phyloP scores from a whole-genome alignment of 257 asterid genomes.

The Cruciata laevipes region DNA sequence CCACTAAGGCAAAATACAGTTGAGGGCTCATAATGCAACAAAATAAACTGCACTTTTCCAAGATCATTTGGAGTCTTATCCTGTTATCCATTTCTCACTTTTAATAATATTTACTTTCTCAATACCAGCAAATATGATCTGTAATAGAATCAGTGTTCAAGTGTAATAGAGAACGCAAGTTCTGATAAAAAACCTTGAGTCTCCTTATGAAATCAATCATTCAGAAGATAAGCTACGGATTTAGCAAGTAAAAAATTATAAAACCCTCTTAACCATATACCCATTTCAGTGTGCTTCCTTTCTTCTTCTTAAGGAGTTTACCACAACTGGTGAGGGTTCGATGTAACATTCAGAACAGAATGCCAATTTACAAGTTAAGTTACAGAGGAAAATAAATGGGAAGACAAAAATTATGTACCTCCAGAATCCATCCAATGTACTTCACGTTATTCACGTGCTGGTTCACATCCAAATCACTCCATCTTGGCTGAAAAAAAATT shows the following conservation, averaged over 20 bases:
- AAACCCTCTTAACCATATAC: background rate
- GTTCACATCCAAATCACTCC: conserved; percentile 91
- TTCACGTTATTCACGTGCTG: conserved; percentile 97
- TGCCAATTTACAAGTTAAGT: background rate
- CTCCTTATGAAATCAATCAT: background rate
- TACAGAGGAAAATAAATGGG: background rate
- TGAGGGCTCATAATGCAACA: background rate
- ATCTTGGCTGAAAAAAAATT: conserved; percentile 29
- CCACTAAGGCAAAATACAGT: background rate
- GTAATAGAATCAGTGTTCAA: background rate
- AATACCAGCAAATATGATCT: background rate
- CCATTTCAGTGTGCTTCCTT: conserved; percentile 1
- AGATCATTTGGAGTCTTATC: background rate
- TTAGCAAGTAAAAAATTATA: background rate
- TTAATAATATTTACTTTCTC: background rate
- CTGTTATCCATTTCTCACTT: background rate
- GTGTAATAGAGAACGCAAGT: background rate
- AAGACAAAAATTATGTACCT: conserved; percentile 36
- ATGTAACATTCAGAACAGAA: background rate
- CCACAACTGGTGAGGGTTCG: background rate
- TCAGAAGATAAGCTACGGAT: background rate
- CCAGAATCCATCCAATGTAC: conserved; percentile 93
- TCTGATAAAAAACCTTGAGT: background rate
- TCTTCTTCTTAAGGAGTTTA: background rate
- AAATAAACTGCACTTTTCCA: background rate